Evolutionary conservation across 139 green algal genomes (phyloP).

Genomic region (Nannochloris sp.): DNA sequence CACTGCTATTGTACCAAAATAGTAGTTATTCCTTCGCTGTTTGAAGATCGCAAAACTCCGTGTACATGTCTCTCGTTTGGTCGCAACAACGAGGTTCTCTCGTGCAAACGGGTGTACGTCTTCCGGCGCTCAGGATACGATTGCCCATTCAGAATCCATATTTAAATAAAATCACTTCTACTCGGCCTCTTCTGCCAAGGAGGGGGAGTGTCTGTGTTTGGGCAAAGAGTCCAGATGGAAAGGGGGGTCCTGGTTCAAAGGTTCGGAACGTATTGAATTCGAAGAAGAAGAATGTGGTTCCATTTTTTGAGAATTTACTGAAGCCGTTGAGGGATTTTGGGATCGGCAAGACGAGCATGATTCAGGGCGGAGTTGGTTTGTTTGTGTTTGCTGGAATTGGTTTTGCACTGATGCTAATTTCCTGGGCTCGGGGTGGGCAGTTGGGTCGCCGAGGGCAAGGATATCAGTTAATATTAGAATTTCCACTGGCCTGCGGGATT

Average conservation of each 20-base stretch:
- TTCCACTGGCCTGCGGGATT: constrained; percentile 92
- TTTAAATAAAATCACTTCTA: too few species aligned
- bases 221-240: not conserved
- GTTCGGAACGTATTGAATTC: not conserved
- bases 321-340: constrained; percentile 78
- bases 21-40: too few species aligned
- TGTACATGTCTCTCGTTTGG: too few species aligned
- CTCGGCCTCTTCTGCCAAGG: not conserved
- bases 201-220: not conserved
- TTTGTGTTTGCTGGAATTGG: constrained; percentile 67
- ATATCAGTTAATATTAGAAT: constrained; percentile 68
- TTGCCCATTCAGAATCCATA: too few species aligned
- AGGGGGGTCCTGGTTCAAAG: not conserved
- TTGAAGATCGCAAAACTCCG: too few species aligned
- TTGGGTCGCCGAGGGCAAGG: constrained; percentile 29
- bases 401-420: constrained; percentile 37
- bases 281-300: not conserved
- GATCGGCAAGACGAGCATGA: constrained; percentile 58
- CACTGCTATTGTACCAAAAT: too few species aligned
- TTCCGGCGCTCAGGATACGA: too few species aligned
- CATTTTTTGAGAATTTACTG: constrained; percentile 32
- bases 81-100: too few species aligned
- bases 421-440: constrained; percentile 43
- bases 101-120: too few species aligned
- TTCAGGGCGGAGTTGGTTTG: constrained; percentile 71